Evolutionary conservation across 106 monocot genomes (phyloP).

Genomic region (Dendrobium officinale): DNA sequence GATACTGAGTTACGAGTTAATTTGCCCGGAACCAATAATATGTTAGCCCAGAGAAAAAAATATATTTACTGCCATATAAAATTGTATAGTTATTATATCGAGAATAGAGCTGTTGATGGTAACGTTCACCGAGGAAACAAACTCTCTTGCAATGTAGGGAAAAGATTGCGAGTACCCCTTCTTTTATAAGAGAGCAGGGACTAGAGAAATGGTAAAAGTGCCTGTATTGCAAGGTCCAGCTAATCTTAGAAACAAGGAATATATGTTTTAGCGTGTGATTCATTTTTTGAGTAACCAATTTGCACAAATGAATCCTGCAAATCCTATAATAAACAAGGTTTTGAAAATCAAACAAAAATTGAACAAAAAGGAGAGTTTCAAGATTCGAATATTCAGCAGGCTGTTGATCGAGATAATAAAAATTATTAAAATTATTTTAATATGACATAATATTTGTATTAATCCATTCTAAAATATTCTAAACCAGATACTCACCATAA

Average conservation of each 20-base stretch:
- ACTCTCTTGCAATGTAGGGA: background rate
- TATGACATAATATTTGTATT: too few relatives aligned
- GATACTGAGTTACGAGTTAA: conserved; percentile 28
- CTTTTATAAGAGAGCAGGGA: background rate
- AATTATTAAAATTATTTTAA: too few relatives aligned
- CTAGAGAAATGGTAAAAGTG: background rate
- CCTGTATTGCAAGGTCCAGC: background rate
- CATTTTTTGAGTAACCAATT: background rate
- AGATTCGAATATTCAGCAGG: too few relatives aligned
- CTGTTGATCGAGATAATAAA: too few relatives aligned
- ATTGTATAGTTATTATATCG: background rate
- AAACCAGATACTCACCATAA: too few relatives aligned
- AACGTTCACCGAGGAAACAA: background rate
- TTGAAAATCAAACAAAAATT: too few relatives aligned
- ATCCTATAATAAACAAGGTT: too few relatives aligned
- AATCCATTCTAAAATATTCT: too few relatives aligned
- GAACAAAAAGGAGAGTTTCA: too few relatives aligned
- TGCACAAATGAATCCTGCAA: background rate
- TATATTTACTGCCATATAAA: background rate
- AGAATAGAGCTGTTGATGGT: background rate
- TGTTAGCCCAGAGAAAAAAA: background rate
- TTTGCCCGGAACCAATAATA: background rate
- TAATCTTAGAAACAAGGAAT: background rate
- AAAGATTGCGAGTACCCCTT: background rate
- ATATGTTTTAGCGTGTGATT: background rate